phyloP scores from a whole-genome alignment of 2,329 filamentous ascomycete genomes.

The Pseudogymnoascus sp. region DNA sequence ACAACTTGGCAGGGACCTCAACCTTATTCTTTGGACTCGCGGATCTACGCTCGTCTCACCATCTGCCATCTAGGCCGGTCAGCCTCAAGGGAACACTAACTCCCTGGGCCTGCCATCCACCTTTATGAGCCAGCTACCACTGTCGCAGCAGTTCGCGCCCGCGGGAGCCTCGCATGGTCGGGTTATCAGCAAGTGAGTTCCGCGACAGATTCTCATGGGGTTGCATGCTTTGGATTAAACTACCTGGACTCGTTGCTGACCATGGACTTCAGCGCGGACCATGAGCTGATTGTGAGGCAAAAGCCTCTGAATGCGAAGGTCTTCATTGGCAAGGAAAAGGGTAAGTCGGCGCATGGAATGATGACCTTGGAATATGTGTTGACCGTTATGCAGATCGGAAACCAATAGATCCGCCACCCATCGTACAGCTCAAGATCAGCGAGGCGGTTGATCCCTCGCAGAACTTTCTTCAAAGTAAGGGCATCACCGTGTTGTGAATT shows the following conservation, averaged over 20 bases:
- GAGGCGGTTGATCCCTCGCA: conserved; percentile 41
- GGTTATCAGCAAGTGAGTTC: conserved; percentile 23
- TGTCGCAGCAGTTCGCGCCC: conserved; percentile 25
- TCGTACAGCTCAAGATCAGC: conserved; percentile 62
- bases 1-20: not conserved
- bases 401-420: conserved; percentile 80
- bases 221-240: not conserved
- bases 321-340: conserved; percentile 68
- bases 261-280: conserved; percentile 42
- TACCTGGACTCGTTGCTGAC: conserved; percentile 24
- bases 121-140: conserved; percentile 19
- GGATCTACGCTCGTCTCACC: not conserved
- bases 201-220: not conserved
- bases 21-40: not conserved
- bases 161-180: conserved; percentile 22
- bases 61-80: not conserved
- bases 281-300: conserved; percentile 56
- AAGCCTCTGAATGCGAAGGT: conserved; percentile 62
- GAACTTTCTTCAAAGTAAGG: conserved; percentile 52
- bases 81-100: not conserved
- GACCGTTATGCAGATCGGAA: conserved; percentile 58
- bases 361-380: conserved; percentile 12
- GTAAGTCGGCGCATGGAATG: conserved; percentile 36
- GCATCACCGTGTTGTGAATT: conserved; percentile 27
- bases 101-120: not conserved